Conservation (phyloP, 805 yeast genomes). For the Clavispora phyllophila region DNA sequence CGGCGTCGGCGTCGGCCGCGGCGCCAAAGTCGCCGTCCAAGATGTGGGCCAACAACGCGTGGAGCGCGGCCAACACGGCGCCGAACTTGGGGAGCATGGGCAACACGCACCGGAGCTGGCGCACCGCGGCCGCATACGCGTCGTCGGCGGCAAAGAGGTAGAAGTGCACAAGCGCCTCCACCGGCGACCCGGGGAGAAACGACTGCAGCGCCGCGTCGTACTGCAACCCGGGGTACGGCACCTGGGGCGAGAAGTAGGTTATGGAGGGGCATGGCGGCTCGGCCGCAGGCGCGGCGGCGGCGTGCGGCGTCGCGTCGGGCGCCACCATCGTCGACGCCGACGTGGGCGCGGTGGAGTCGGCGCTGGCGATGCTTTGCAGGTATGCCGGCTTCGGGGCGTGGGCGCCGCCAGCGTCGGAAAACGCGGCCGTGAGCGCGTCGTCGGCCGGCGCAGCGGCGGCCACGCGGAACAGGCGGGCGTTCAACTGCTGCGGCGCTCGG, state of each 20-base stretch:
- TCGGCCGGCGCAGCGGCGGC: slow-evolving; percentile 1
- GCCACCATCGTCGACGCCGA: background rate
- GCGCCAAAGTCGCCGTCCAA: slow-evolving; percentile 24
- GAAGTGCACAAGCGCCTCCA: slow-evolving; percentile 75
- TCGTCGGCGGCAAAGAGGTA: slow-evolving; percentile 36
- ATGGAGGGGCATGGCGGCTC: slow-evolving; percentile 17
- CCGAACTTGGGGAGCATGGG: slow-evolving; percentile 36
- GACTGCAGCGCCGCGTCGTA: slow-evolving; percentile 39
- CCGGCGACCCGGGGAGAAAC: slow-evolving; percentile 44
- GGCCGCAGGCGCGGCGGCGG: slow-evolving; percentile 4
- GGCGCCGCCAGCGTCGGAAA: background rate
- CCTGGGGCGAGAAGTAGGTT: slow-evolving; percentile 19
- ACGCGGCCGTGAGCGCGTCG: background rate
- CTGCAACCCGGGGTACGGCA: slow-evolving; percentile 35
- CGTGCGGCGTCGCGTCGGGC: slow-evolving; percentile 19
- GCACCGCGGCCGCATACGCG: slow-evolving; percentile 10
- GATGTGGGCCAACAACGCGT: slow-evolving; percentile 15
- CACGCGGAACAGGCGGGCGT: slow-evolving; percentile 12
- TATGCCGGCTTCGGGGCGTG: no score
- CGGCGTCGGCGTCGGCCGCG: slow-evolving; percentile 17
- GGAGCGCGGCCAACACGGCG: slow-evolving; percentile 19
- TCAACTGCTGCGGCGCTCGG: slow-evolving; percentile 17
- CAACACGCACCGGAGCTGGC: slow-evolving; percentile 20
- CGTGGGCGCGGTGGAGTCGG: background rate
- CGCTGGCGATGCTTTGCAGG: background rate